Evolutionary conservation across 2,329 filamentous ascomycete genomes (phyloP).

Genomic region (Penicillium sclerotiorum): DNA sequence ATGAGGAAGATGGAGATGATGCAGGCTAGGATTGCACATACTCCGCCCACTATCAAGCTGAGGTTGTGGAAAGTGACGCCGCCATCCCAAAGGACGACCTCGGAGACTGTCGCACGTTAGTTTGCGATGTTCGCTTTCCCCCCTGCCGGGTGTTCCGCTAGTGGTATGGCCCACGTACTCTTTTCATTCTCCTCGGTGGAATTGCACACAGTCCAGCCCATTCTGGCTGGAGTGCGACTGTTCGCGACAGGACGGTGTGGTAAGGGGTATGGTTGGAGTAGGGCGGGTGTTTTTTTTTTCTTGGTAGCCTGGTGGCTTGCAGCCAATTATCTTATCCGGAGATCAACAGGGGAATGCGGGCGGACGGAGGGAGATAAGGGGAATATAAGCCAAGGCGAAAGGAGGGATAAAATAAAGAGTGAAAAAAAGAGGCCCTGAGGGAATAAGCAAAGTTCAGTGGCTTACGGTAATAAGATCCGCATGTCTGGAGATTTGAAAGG

Average conservation of each 20-base stretch:
- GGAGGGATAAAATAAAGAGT: background rate
- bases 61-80: constrained; percentile 60
- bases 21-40: constrained; percentile 56
- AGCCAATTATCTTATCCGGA: constrained; percentile 27
- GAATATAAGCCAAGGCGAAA: background rate
- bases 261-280: constrained; percentile 11
- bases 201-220: constrained; percentile 55
- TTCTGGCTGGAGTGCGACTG: constrained; percentile 23
- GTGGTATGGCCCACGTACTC: constrained; percentile 35
- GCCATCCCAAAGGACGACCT: constrained; percentile 55
- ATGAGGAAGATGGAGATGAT: constrained; percentile 58
- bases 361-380: background rate
- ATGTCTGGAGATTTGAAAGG: background rate
- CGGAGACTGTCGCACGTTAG: constrained; percentile 41
- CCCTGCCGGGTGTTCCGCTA: background rate
- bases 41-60: constrained; percentile 56
- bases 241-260: constrained; percentile 6
- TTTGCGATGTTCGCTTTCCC: background rate
- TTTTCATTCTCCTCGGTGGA: constrained; percentile 51
- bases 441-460: background rate
- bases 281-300: constrained; percentile 9
- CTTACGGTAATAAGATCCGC: background rate
- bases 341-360: constrained; percentile 15
- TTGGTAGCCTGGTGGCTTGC: too few relatives aligned
- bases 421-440: background rate